phyloP scores from a whole-genome alignment of 2,329 filamentous ascomycete genomes.

The Penicillium sp. region DNA sequence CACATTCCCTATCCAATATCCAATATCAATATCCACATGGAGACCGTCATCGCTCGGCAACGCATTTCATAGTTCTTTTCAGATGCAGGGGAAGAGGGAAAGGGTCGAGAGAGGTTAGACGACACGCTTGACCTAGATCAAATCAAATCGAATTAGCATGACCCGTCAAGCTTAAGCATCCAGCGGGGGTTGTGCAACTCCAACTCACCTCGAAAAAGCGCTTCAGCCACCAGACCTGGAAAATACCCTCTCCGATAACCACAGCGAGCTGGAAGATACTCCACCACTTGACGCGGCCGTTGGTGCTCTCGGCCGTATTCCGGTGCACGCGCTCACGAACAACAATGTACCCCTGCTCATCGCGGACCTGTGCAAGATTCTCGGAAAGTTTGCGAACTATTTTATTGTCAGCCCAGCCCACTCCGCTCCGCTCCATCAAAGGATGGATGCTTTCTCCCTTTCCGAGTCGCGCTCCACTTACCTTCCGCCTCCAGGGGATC shows the following conservation, averaged over 20 bases:
- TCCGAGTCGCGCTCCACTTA: constrained; percentile 46
- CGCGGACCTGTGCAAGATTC: constrained; percentile 87
- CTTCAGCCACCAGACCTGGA: constrained; percentile 99
- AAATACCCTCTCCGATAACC: constrained; percentile 87
- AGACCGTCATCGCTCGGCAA: constrained; percentile 13
- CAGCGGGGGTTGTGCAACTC: not conserved
- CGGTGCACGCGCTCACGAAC: constrained; percentile 93
- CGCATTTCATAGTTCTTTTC: constrained; percentile 20
- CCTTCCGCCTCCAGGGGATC: constrained; percentile 92
- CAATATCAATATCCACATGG: constrained; percentile 13
- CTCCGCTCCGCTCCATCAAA: no score
- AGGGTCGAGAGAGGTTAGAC: constrained; percentile 35
- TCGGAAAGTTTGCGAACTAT: constrained; percentile 82
- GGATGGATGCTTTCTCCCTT: not conserved
- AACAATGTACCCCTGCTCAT: constrained; percentile 97
- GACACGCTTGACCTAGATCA: constrained; percentile 51
- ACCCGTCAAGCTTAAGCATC: not conserved
- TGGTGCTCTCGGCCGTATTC: constrained; percentile 98
- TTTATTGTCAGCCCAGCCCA: not conserved
- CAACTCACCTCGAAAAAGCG: constrained; percentile 84
- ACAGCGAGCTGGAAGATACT: constrained; percentile 93
- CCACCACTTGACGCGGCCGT: constrained; percentile 98
- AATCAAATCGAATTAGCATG: constrained; percentile 11
- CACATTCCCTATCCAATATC: no score
- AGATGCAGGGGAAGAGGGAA: not conserved